phyloP scores from a whole-genome alignment of 2,329 filamentous ascomycete species.

The Cryoendolithus antarcticus region DNA sequence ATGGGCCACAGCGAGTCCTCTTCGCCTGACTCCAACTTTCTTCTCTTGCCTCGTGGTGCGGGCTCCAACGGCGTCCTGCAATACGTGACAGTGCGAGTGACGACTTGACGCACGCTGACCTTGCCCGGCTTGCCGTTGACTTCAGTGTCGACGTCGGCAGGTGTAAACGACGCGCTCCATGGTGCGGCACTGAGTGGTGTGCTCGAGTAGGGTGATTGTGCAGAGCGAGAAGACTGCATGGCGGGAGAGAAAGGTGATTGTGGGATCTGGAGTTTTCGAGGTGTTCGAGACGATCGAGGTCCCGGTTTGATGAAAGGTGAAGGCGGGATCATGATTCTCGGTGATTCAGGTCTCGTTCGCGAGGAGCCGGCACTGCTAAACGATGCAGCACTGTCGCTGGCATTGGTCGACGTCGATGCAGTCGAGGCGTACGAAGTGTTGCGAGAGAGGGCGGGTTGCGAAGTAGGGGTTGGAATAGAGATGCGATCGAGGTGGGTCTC shows the following conservation, averaged over 20 bases:
- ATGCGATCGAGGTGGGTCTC: constrained; percentile 22
- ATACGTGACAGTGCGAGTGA: constrained; percentile 89
- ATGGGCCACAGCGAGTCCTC: too few species aligned
- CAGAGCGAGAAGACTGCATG: constrained; percentile 32
- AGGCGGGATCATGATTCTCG: constrained; percentile 31
- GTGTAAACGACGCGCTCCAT: constrained; percentile 40
- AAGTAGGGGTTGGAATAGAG: constrained; percentile 16
- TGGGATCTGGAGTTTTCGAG: constrained; percentile 61
- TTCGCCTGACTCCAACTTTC: constrained; percentile 46
- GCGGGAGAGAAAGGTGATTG: constrained; percentile 59
- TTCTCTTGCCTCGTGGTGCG: constrained; percentile 83
- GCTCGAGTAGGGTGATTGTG: constrained; percentile 59
- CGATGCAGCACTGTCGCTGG: constrained; percentile 9
- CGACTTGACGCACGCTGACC: constrained; percentile 72
- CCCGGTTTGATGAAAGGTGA: constrained; percentile 37
- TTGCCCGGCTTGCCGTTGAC: constrained; percentile 27
- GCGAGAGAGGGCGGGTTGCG: constrained; percentile 23
- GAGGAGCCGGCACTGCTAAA: constrained; percentile 8
- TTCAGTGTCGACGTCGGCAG: constrained; percentile 51
- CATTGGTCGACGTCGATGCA: constrained; percentile 9
- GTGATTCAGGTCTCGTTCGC: constrained; percentile 19
- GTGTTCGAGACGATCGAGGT: constrained; percentile 48
- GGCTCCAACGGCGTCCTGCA: constrained; percentile 63
- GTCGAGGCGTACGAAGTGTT: constrained; percentile 22
- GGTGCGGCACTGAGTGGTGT: constrained; percentile 23